Conservation (phyloP, 1,139 yeast genomes). For the Suhomyces panamericanus region DNA sequence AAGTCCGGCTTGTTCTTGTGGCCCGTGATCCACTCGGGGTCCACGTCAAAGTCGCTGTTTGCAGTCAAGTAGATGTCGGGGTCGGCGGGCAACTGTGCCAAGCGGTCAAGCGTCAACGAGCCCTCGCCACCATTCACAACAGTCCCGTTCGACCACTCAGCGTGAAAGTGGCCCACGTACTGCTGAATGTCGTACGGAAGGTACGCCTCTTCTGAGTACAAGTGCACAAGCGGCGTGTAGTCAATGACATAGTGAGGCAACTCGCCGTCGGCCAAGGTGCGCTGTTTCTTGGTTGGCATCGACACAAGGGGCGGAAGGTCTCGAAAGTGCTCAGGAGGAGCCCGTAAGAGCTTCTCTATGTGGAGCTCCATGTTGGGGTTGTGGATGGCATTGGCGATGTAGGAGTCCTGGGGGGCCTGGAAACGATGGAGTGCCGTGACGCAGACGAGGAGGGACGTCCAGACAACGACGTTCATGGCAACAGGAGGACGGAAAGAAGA, state of each 20-base stretch:
- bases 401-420: conserved; percentile 13
- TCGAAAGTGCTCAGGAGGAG: conserved; percentile 32
- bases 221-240: conserved; percentile 76
- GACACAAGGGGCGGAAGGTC: conserved; percentile 41
- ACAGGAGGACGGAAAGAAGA: neutral
- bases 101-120: conserved; percentile 37
- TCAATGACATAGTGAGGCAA: conserved; percentile 76
- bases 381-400: conserved; percentile 8
- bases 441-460: neutral
- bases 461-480: conserved; percentile 4
- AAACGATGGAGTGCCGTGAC: conserved; percentile 6
- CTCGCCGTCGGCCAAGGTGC: conserved; percentile 50
- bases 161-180: conserved; percentile 64
- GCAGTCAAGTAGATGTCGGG: conserved; percentile 54
- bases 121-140: conserved; percentile 38
- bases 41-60: conserved; percentile 64
- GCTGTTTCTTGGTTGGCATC: conserved; percentile 31
- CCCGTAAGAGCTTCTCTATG: conserved; percentile 24
- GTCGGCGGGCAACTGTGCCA: conserved; percentile 35
- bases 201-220: conserved; percentile 86
- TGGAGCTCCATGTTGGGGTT: conserved; percentile 17
- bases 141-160: conserved; percentile 50
- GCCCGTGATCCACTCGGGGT: conserved; percentile 91
- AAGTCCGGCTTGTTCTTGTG: conserved; percentile 63
- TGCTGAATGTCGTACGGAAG: conserved; percentile 79